Percentiles rank a stretch among this genome's conserved stretches.
These are phyloP conservation scores for Ephemerocybe angulata DNA, from an alignment of 768 basidiomycete species.

Conservation along the genomic window DNA sequence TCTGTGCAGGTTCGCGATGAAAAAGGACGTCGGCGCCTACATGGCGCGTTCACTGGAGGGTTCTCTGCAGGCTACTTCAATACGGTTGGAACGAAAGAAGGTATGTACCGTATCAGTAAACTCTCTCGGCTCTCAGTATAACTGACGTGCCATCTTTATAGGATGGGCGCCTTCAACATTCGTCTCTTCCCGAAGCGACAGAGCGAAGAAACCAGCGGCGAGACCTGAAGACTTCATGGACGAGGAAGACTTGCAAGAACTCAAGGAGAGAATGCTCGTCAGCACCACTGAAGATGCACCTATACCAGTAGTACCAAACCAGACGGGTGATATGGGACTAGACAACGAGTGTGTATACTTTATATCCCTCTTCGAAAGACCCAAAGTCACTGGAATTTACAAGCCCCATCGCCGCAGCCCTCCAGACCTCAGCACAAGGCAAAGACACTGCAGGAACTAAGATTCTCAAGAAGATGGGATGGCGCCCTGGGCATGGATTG, in stretches of 20 bases:
- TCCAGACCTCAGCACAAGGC: constrained; percentile 65
- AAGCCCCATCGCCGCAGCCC: constrained; percentile 23
- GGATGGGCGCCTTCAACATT: constrained; percentile 96
- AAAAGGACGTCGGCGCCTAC: constrained; percentile 86
- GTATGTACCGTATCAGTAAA: constrained; percentile 45
- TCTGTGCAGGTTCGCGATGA: constrained; percentile 78
- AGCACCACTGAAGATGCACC: constrained; percentile 70
- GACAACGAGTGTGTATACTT: constrained; percentile 52
- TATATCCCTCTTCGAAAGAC: background rate
- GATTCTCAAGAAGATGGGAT: constrained; percentile 93
- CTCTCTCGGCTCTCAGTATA: too few relatives aligned
- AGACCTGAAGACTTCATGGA: constrained; percentile 97
- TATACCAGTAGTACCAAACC: constrained; percentile 45
- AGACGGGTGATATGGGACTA: constrained; percentile 23
- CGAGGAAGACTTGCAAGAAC: constrained; percentile 89
- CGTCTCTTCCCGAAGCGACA: constrained; percentile 78
- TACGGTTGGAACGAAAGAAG: constrained; percentile 93
- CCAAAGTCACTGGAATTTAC: constrained; percentile 12
- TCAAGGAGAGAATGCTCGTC: constrained; percentile 70
- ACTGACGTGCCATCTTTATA: constrained; percentile 24
- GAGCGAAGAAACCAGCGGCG: constrained; percentile 58
- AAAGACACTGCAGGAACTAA: constrained; percentile 80
- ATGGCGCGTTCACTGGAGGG: constrained; percentile 97
- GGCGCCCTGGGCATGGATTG: constrained; percentile 89
- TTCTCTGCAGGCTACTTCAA: constrained; percentile 99